Evolutionary conservation across 805 yeast genomes (phyloP).

Genomic region (Kazachstania psychrophila): DNA sequence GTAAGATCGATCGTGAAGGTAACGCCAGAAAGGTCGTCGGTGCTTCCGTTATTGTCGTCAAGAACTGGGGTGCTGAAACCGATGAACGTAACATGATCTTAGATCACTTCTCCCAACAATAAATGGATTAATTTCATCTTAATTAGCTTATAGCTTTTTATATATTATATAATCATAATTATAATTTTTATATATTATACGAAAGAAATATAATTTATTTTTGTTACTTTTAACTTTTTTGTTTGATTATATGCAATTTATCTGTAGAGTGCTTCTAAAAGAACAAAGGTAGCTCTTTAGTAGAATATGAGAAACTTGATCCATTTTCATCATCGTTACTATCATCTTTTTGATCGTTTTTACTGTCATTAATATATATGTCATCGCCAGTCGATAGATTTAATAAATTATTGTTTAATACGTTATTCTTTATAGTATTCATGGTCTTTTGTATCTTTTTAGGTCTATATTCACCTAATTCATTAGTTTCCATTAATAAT

Average conservation of each 20-base stretch:
- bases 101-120: slow-evolving; percentile 90
- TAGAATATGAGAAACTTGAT: slow-evolving; percentile 1
- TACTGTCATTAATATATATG: background rate
- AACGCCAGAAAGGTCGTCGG: slow-evolving; percentile 99
- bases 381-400: background rate
- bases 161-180: slow-evolving; percentile 1
- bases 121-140: slow-evolving; percentile 28
- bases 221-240: background rate
- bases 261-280: slow-evolving; percentile 5
- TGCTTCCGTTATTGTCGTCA: slow-evolving; percentile 98
- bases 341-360: background rate
- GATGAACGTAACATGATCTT: slow-evolving; percentile 93
- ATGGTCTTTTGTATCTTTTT: background rate
- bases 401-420: background rate
- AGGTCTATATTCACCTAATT: slow-evolving; percentile 4
- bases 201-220: slow-evolving; percentile 6
- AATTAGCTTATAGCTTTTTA: slow-evolving; percentile 1
- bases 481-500: slow-evolving; percentile 19
- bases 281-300: slow-evolving; percentile 14
- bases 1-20: slow-evolving; percentile 99
- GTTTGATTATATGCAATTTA: background rate
- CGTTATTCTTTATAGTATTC: background rate
- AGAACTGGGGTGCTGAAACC: slow-evolving; percentile 99
- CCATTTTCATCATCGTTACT: background rate
- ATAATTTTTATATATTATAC: slow-evolving; percentile 4